phyloP scores from a whole-genome alignment of 495 filamentous ascomycete species.

The Neurospora sp. region DNA sequence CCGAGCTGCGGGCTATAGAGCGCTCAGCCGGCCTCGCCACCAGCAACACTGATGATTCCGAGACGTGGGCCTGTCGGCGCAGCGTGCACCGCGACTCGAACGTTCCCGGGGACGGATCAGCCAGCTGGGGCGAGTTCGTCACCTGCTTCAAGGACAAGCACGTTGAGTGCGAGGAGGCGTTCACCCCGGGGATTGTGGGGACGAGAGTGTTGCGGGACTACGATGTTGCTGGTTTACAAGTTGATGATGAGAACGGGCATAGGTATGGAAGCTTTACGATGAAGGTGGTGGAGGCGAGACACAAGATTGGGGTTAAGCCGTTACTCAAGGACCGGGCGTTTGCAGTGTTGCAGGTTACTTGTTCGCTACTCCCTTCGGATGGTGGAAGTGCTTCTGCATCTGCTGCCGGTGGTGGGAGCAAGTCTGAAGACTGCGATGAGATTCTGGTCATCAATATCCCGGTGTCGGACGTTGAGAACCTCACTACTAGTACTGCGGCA shows the following conservation, averaged over 20 bases:
- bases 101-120: constrained; percentile 41
- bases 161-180: constrained; percentile 56
- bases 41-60: constrained; percentile 4
- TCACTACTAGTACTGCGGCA: constrained; percentile 18
- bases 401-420: not conserved
- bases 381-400: not conserved
- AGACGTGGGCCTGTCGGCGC: constrained; percentile 49
- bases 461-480: constrained; percentile 24
- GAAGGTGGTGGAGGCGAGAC: constrained; percentile 39
- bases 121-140: constrained; percentile 57
- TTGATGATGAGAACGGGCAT: constrained; percentile 19
- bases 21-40: not conserved
- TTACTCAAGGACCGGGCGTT: constrained; percentile 47
- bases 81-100: constrained; percentile 49
- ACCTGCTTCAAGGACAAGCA: constrained; percentile 50
- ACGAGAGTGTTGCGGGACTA: constrained; percentile 46
- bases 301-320: constrained; percentile 34
- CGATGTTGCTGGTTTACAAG: constrained; percentile 13
- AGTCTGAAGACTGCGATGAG: constrained; percentile 16
- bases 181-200: constrained; percentile 58
- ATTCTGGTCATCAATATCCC: constrained; percentile 50
- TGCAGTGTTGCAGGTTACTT: constrained; percentile 39
- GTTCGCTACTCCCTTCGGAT: not conserved
- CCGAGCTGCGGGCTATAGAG: constrained; percentile 18
- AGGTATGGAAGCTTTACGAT: constrained; percentile 43